Base-by-base conservation (phyloP, 495 filamentous ascomycete genomes). In the Talaromyces nanjingensis region DNA sequence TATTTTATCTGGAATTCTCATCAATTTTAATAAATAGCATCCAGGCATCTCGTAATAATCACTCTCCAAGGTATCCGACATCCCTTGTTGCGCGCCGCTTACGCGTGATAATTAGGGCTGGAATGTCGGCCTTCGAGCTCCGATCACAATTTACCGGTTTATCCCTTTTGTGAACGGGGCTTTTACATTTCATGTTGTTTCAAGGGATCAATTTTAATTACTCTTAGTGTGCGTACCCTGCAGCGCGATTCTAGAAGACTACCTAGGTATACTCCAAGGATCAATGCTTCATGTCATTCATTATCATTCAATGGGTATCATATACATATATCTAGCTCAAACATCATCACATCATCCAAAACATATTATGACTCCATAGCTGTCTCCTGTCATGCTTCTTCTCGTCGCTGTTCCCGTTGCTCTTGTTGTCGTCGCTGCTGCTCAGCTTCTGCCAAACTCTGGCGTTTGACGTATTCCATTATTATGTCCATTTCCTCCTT, bases 401-500 rank as follows among this genome's bases (percentile, higher is more conserved):
- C 31, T 45, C 9, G 12, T 20, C 53, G 11, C 29, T 33, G 61
- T 34, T 58, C n/a, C 33, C 18, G 62, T 42, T 59, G 24, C 18
- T 39, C 58, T 9, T 37, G 62, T 37, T 47, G 45, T 33, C 31
- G 62, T 16, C 34, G 24, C 29, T 58, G 9, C 69, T 79, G 81
- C 66, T 83, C 78, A 61, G 85, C 83, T 74, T 92, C 89, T 0
- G 82, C 80, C 22, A 91, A 68, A 73, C 89, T 91, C 74, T 91
- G 88, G 73, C 84, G 86, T 77, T 86, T 90, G n/a, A 91, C 81
- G 71, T 89, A 90, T 65, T 91, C 87, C 70, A 93, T 69, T 27
- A 93, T 82, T 64, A 89, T 83, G 31, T 89, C 84, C 70, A 92
- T 89, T 72, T 92, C 90, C 0, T 79, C 82, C 66, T 70, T 80